Base-by-base conservation (phyloP, 2,329 filamentous ascomycete genomes). In the Aureobasidium pullulans region DNA sequence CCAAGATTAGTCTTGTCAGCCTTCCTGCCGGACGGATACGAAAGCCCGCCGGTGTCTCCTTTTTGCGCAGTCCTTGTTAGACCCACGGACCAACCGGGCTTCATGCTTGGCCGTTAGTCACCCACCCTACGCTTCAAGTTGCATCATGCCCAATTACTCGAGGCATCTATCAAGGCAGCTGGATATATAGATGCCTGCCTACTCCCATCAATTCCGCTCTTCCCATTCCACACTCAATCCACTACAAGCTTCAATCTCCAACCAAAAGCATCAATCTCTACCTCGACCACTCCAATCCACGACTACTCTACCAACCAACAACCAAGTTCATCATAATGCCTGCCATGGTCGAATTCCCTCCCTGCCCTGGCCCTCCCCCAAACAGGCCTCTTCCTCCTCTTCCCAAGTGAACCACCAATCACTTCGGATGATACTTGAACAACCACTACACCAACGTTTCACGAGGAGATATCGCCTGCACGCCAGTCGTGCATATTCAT, bases 331-430 rank as follows among this genome's bases (percentile, higher is more conserved):
- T 23, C 65, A 72, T 70, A 69, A 76, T 72, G 70, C 69, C 69
- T 67, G 64, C 65, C 60, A 67, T 75, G 40, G n/a, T 59, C 60
- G 76, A 74, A 67, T 73, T 77, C 46, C 75, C 75, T 61, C 76
- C 76, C 34, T 77, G 74, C 71, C 76, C 76, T 42, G 75, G 76
- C 59, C 76, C 76, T 63, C 75, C 76, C 67, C 76, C 76, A 63
- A 77, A 73, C 58, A 71, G 76, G 60, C 76, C 76, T 66, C 70
- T 78, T 48, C 76, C 76, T 64, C 75, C 75, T 36, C 70, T 77
- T 40, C 76, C 76, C 29, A 72, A 57, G 54, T 57, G 54, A 57
- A 48, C 11, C 9, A 43, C 31, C 34, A 29, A 32, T 3, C 54
- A 44, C 39, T 36, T 40, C 19, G 42, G 34, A 48, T 32, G 31